Base-by-base conservation (phyloP, 495 filamentous ascomycete species). In the Penicillium odoratum region DNA sequence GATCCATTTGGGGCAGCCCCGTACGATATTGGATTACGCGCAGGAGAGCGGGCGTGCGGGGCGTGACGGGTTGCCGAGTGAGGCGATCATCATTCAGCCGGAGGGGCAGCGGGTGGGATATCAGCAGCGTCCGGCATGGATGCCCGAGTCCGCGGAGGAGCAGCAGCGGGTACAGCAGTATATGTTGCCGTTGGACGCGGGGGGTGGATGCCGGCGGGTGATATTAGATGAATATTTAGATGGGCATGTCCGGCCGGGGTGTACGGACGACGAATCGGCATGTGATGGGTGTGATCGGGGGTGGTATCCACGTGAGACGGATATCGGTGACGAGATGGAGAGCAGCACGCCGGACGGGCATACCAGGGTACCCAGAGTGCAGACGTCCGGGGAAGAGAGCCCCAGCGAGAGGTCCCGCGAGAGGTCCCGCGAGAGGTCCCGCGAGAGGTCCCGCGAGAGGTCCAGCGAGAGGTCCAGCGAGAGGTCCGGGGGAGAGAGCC, bases 141-240 rank as follows among this genome's bases (percentile, higher is more conserved):
- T 46, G 7, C 11, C 3, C 0, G 18, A 43, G 40, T 43, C 40
- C 3, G 7, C 9, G 21, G 21, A 28, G 16, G 44, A 46, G 44
- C 28, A 46, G 18, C 7, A 28, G 8, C 11, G 11, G 44, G 11
- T 28, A 8, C 3, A 46, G 44, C 9, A 28, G 8, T 46, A 46
- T 46, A 46, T 46, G 9, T 46, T 25, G 2, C 16, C 28, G 11
- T 18, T 25, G 8, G 16, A 46, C 16, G 9, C 2, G 21, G 4
- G 2, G 11, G 5, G 21, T 46, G 28, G 21, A 28, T 46, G 13
- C 44, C 8, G 8, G 1, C 11, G 11, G 16, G 21, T 25, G 5
- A 21, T 46, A 46, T 46, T 46, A 46, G 44, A 46, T 28, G 4
- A 46, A 46, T 46, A 46, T 46, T 46, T 46, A 46, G 44, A 46